phyloP scores from a whole-genome alignment of 495 filamentous ascomycete species.

The Daldinia vernicosa region DNA sequence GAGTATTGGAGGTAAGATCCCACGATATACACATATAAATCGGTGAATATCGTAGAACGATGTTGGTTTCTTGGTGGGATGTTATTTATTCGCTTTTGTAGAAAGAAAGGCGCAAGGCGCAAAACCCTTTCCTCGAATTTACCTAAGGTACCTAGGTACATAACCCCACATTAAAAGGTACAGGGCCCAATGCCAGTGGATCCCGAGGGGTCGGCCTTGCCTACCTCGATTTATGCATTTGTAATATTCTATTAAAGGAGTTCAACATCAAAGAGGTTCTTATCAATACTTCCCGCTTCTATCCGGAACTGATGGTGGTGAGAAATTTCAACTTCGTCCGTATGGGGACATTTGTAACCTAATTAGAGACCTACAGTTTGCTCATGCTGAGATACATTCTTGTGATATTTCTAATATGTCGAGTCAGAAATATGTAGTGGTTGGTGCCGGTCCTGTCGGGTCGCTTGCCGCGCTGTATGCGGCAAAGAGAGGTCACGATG shows the following conservation, averaged over 20 bases:
- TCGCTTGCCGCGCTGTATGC: slow-evolving; percentile 93
- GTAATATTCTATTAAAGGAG: not conserved
- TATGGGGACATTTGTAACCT: not conserved
- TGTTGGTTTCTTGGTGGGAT: not conserved
- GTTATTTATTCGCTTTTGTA: not conserved
- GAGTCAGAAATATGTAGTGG: slow-evolving; percentile 77
- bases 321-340: not conserved
- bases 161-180: slow-evolving; percentile 5
- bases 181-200: not conserved
- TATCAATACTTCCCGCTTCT: slow-evolving; percentile 19
- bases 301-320: slow-evolving; percentile 13
- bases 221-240: not conserved
- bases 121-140: slow-evolving; percentile 8
- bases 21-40: not conserved
- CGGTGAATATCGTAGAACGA: not conserved
- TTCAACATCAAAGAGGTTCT: not conserved
- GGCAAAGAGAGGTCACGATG: slow-evolving; percentile 82
- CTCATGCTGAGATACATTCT: not conserved
- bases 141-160: not conserved
- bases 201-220: slow-evolving; percentile 1
- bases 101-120: slow-evolving; percentile 24
- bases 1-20: not conserved
- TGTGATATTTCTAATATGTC: slow-evolving; percentile 17
- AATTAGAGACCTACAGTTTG: not conserved
- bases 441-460: slow-evolving; percentile 93